Conservation (phyloP, 768 basidiomycete genomes). For the Lactarius vividus region DNA sequence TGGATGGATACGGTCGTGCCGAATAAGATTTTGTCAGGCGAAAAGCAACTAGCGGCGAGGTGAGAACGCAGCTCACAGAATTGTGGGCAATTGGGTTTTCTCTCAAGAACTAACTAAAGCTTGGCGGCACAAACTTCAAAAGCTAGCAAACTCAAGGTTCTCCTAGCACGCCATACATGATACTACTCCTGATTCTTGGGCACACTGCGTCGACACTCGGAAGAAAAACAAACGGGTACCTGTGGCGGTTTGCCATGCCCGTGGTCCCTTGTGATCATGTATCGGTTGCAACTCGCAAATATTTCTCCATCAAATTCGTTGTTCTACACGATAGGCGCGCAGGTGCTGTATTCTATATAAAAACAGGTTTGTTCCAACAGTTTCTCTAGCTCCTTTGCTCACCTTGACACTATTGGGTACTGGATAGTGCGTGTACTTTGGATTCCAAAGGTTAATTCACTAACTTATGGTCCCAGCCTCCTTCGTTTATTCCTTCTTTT, state of each 20-base stretch:
- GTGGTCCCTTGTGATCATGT: background rate
- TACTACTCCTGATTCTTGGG: background rate
- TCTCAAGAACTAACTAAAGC: background rate
- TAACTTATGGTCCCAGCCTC: background rate
- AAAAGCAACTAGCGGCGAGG: background rate
- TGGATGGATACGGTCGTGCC: background rate
- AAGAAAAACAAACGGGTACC: background rate
- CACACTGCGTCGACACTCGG: background rate
- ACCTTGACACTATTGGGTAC: slow-evolving; percentile 5
- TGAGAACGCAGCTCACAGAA: background rate
- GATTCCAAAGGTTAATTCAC: background rate
- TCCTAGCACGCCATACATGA: background rate
- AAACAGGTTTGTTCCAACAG: background rate
- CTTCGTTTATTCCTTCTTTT: background rate
- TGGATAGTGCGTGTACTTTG: slow-evolving; percentile 9
- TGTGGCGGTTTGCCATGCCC: background rate
- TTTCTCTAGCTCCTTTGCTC: slow-evolving; percentile 1
- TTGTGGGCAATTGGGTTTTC: background rate
- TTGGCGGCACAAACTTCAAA: background rate
- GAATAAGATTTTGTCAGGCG: background rate
- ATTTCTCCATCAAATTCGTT: background rate
- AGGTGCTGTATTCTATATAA: slow-evolving; percentile 5
- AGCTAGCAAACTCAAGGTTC: background rate
- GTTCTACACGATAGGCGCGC: background rate
- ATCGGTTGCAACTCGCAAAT: background rate